Percentiles rank a stretch among this genome's conserved stretches.
phyloP scores from a whole-genome alignment of 805 yeast species.

The Ascoidea asiatica region DNA sequence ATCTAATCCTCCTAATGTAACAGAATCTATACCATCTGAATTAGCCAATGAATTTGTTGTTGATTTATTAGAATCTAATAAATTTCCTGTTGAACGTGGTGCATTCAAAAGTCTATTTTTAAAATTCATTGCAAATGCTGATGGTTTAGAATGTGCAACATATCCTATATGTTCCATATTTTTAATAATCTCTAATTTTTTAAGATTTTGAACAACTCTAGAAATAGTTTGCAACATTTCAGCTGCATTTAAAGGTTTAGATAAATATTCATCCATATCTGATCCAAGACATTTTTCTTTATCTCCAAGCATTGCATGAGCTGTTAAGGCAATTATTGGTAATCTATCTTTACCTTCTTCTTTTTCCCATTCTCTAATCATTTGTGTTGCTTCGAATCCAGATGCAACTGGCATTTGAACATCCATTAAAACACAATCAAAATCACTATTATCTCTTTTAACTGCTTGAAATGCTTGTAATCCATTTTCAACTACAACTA shows the following conservation, averaged over 20 bases:
- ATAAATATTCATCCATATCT: conserved; percentile 85
- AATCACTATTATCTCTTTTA: conserved; percentile 32
- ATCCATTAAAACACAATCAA: conserved; percentile 82
- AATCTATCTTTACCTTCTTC: conserved; percentile 67
- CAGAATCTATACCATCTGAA: too few relatives aligned
- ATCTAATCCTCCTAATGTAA: too few relatives aligned
- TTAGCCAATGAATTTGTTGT: too few relatives aligned
- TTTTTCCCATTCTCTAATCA: conserved; percentile 80
- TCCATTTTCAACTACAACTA: conserved; percentile 80
- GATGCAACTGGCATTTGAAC: conserved; percentile 96
- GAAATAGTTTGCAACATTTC: conserved; percentile 73
- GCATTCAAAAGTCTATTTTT: conserved; percentile 6
- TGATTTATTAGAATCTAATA: too few relatives aligned
- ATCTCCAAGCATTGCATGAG: conserved; percentile 92
- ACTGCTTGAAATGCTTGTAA: conserved; percentile 71
- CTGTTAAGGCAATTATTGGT: conserved; percentile 83
- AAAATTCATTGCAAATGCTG: conserved; percentile 5
- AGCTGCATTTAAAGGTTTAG: conserved; percentile 79
- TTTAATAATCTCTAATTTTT: conserved; percentile 48
- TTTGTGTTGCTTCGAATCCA: conserved; percentile 83
- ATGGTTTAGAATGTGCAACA: conserved; percentile 4
- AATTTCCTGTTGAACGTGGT: too few relatives aligned
- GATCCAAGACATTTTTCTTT: conserved; percentile 76
- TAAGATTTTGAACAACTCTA: conserved; percentile 64
- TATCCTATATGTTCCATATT: conserved; percentile 10